Percentiles rank a stretch among this genome's conserved stretches.
phyloP scores from a whole-genome alignment of 176 grass and related monocot species.

The Eleusine indica region DNA sequence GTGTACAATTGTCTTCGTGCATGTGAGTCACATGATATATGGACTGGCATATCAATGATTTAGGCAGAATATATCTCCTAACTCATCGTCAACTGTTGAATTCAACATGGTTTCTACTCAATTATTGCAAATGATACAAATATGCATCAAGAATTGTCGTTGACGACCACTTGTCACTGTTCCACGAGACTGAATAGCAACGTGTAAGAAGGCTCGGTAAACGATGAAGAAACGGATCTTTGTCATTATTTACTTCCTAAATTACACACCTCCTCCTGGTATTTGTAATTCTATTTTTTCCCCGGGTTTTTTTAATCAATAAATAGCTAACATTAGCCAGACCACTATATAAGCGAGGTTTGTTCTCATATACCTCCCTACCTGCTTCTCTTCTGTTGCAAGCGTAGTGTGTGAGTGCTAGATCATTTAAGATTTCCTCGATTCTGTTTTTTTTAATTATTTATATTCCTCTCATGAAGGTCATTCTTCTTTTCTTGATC shows the following conservation, averaged over 20 bases:
- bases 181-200: background rate
- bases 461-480: background rate
- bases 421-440: background rate
- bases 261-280: background rate
- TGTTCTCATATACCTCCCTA: background rate
- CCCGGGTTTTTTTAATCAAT: background rate
- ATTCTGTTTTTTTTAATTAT: background rate
- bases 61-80: too few species aligned
- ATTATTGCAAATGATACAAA: background rate
- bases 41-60: background rate
- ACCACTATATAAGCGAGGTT: background rate
- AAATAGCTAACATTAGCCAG: background rate
- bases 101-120: background rate
- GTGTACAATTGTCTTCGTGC: background rate
- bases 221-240: background rate
- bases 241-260: background rate
- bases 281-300: background rate
- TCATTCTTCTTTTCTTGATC: background rate
- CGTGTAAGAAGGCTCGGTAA: background rate
- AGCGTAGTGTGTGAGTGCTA: background rate
- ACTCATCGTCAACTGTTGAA: background rate
- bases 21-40: background rate
- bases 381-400: background rate
- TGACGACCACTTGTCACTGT: conserved; percentile 2
- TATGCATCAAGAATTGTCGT: background rate